Evolutionary conservation across 2,329 filamentous ascomycete genomes (phyloP).

Genomic region (Pseudomassariella vexata): DNA sequence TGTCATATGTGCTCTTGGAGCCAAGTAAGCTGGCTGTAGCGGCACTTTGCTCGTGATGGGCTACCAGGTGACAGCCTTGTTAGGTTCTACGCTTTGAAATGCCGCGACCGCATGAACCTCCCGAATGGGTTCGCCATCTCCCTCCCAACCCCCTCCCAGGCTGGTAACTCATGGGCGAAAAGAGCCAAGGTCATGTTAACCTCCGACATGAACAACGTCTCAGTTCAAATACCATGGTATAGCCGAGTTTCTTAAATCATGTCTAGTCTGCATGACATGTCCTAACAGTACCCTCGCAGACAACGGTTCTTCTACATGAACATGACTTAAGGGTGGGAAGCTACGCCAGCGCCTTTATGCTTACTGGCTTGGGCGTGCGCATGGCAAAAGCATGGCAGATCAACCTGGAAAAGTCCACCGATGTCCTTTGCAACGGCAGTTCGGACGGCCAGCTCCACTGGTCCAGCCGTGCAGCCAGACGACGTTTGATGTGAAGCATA

Average conservation of each 20-base stretch:
- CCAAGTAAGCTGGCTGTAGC: slow-evolving; percentile 9
- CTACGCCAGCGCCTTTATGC: slow-evolving; percentile 10
- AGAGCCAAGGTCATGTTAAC: slow-evolving; percentile 9
- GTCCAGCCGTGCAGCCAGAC: slow-evolving; percentile 7
- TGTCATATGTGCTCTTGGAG: slow-evolving; percentile 11
- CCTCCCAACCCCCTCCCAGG: too few species aligned
- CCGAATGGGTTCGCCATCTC: slow-evolving; percentile 4
- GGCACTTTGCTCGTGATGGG: not conserved
- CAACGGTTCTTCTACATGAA: slow-evolving; percentile 11
- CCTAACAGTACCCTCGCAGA: too few species aligned
- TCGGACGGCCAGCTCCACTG: slow-evolving; percentile 2
- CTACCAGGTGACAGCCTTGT: not conserved
- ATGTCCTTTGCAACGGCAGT: slow-evolving; percentile 6
- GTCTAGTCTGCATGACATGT: not conserved
- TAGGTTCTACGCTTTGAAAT: slow-evolving; percentile 5
- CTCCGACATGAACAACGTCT: slow-evolving; percentile 4
- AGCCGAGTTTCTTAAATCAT: not conserved
- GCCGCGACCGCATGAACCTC: slow-evolving; percentile 1
- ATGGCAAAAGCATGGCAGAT: slow-evolving; percentile 39
- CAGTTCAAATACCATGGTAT: slow-evolving; percentile 12
- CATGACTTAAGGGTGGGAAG: slow-evolving; percentile 10
- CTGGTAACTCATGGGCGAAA: slow-evolving; percentile 11
- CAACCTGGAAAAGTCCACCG: slow-evolving; percentile 22
- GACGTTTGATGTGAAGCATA: slow-evolving; percentile 12
- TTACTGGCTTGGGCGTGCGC: slow-evolving; percentile 27